phyloP scores from a whole-genome alignment of 2,329 filamentous ascomycete genomes.

The Fusarium denticulatum region DNA sequence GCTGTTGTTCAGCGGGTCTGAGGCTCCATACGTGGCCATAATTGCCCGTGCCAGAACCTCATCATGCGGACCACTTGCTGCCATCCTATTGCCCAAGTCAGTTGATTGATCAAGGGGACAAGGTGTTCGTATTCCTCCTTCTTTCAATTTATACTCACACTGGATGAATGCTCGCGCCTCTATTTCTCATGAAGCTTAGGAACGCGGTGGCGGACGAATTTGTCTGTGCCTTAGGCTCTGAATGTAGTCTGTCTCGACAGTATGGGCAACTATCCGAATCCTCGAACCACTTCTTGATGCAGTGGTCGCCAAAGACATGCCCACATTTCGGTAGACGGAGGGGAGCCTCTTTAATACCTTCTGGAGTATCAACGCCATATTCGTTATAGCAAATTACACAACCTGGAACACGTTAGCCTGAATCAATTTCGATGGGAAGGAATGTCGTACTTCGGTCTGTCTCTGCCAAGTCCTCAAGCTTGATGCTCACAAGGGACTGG shows the following conservation, averaged over 20 bases:
- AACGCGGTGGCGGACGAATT: constrained; percentile 41
- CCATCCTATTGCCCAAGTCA: constrained; percentile 25
- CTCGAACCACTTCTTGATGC: constrained; percentile 73
- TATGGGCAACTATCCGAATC: constrained; percentile 72
- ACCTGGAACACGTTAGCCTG: constrained; percentile 50
- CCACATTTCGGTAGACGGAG: constrained; percentile 69
- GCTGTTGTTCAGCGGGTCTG: constrained; percentile 25
- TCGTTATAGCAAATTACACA: constrained; percentile 74
- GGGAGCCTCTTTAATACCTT: constrained; percentile 66
- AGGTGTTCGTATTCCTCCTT: background rate
- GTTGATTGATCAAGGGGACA: background rate
- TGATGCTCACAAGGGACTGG: constrained; percentile 57
- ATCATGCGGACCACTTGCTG: constrained; percentile 18
- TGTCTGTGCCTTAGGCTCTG: constrained; percentile 51
- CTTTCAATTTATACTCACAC: constrained; percentile 33
- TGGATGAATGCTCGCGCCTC: constrained; percentile 33
- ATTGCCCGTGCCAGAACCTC: constrained; percentile 35
- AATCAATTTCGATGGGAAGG: background rate
- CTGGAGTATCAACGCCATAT: constrained; percentile 65
- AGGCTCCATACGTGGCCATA: constrained; percentile 14
- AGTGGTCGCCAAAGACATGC: constrained; percentile 71
- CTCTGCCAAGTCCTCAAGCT: constrained; percentile 56
- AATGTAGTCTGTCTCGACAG: constrained; percentile 69
- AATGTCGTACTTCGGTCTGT: constrained; percentile 58
- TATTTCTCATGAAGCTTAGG: constrained; percentile 46